A percentile compares a stretch with the other conserved stretches of the same genome.
Evolutionary conservation across 73 alveolate genomes (phyloP).

Genomic region (Symbiodinium pilosum): DNA sequence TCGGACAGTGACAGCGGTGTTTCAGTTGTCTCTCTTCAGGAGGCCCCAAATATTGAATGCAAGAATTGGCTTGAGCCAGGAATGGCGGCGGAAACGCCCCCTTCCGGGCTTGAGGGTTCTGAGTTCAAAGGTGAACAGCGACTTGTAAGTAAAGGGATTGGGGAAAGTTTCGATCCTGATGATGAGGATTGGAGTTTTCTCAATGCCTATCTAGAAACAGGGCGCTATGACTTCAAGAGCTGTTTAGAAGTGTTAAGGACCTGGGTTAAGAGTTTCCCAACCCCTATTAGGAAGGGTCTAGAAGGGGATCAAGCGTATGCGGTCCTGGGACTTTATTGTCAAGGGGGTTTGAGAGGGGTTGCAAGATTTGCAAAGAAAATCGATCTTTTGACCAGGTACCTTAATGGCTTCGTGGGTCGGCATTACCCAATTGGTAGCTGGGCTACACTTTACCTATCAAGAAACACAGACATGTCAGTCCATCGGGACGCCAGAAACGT

Average conservation of each 20-base stretch:
- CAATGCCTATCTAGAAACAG: background rate
- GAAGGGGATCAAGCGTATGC: background rate
- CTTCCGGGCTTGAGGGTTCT: background rate
- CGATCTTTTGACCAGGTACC: background rate
- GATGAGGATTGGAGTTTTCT: background rate
- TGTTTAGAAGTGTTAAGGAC: background rate
- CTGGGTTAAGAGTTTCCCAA: background rate
- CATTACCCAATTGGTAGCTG: background rate
- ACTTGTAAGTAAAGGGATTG: background rate
- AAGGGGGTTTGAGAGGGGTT: background rate
- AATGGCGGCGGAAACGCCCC: background rate
- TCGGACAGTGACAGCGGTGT: background rate
- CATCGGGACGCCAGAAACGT: background rate
- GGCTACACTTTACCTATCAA: background rate
- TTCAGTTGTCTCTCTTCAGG: background rate
- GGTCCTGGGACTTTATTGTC: background rate
- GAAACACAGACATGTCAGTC: background rate
- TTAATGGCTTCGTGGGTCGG: background rate
- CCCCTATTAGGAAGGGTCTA: background rate
- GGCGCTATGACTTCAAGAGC: background rate
- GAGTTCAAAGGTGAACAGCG: too few species aligned
- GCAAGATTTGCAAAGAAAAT: background rate
- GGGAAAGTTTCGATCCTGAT: background rate
- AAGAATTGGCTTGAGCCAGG: background rate
- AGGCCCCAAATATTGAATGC: background rate